Conservation (phyloP, 352 stramenopile species). For the Phytophthora sp. region DNA sequence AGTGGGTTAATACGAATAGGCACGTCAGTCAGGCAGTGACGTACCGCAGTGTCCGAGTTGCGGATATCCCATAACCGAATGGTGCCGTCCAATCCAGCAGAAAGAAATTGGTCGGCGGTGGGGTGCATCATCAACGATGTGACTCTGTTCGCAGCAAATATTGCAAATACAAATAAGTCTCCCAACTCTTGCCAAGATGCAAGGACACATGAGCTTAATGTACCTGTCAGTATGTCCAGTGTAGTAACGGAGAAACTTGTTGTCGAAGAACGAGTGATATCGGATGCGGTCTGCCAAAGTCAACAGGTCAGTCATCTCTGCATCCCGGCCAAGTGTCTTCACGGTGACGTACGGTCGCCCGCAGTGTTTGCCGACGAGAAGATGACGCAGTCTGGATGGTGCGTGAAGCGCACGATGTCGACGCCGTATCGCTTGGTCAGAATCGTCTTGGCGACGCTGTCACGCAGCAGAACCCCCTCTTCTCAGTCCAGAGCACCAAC, state of each 20-base stretch:
- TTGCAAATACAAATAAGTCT: not conserved
- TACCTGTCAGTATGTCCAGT: constrained; percentile 78
- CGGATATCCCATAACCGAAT: constrained; percentile 86
- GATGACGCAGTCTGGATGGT: constrained; percentile 86
- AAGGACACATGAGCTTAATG: not conserved
- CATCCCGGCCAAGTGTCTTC: not conserved
- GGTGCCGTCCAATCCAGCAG: constrained; percentile 76
- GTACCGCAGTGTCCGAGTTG: constrained; percentile 62
- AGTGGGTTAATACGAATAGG: not conserved
- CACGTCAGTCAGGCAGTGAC: too few species aligned
- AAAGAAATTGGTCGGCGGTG: constrained; percentile 86
- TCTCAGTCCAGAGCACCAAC: not conserved
- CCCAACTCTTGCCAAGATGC: too few species aligned
- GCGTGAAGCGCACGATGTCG: constrained; percentile 79
- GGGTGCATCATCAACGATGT: constrained; percentile 88
- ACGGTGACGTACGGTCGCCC: constrained; percentile 62
- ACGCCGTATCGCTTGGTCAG: constrained; percentile 86
- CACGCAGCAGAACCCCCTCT: not conserved
- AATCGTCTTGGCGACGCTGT: constrained; percentile 85
- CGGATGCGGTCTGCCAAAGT: constrained; percentile 69
- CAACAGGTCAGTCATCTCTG: not conserved
- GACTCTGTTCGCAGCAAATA: constrained; percentile 45
- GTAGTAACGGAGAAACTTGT: constrained; percentile 91
- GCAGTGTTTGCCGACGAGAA: constrained; percentile 80
- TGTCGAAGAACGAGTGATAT: constrained; percentile 91